Evolutionary conservation across 371 early-diverging fungal species (phyloP), one percentile per base, ranked within the genome.

Genomic region (Mortierella sp.): DNA sequence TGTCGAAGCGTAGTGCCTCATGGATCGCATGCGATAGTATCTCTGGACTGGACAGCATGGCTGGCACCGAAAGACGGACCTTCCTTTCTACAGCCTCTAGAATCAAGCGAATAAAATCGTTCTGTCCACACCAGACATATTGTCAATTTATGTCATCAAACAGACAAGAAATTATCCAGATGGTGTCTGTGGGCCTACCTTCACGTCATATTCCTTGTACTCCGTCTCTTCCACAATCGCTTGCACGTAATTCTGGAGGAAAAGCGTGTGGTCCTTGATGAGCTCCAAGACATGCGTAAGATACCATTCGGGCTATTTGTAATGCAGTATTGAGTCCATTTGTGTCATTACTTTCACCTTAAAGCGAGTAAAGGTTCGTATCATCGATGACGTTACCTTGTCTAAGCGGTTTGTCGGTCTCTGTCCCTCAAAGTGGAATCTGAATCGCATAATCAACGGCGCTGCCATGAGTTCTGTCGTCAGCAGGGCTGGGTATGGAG

Each of bases 401-500:
- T 95, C 95, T 1, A 90, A 79, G 30, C 94, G 86, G 63, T 92
- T 94, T 0, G 95, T 95, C 2, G 90, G 87, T 39, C 91, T 83
- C 21, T 84, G 83, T 6, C 90, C 87, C 46, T 90, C 91, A 72
- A 95, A 95, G 70, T 95, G 94, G 57, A 84, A 95, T 54, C 85
- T 81, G 81, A 94, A 93, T 48, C 93, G 81, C 24, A 91, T 58
- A 4, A 89, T 83, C 17, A 93, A 61, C 6, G 89, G 86, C 15
- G 84, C 85, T 6, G 87, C 78, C 89, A 93, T 82, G 32, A 89
- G 79, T 23, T 82, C 73, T 15, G 90, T 82, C 2, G 92, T 87
- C 27, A 79, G 44, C 26, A 71, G 39, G 37, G 64, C 53, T 50
- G 61, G 48, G 17, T 48, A 62, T 7, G 49, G 56, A 24, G 48